phyloP scores from a whole-genome alignment of 208 protist genomes.

The Acanthamoeba triangularis region DNA sequence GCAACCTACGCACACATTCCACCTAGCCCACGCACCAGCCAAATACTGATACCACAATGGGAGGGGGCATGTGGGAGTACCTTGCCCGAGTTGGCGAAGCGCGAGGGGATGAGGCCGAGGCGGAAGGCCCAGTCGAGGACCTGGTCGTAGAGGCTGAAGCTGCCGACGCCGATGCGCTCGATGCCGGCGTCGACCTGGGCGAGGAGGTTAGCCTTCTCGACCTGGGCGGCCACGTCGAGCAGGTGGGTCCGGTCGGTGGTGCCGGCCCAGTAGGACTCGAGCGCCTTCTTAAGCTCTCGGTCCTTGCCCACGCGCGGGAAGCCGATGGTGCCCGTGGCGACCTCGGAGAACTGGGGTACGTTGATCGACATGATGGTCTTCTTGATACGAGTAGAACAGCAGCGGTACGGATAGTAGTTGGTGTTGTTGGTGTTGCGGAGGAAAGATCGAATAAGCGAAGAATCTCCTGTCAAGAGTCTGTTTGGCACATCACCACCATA shows the following conservation, averaged over 20 bases:
- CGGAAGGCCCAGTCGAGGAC: slow-evolving; percentile 91
- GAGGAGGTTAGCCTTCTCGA: slow-evolving; percentile 71
- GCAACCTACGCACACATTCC: neutral
- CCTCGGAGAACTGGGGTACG: slow-evolving; percentile 32
- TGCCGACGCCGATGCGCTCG: slow-evolving; percentile 90
- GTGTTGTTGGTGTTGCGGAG: neutral
- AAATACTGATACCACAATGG: neutral
- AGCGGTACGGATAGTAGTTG: neutral
- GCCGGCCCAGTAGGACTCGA: slow-evolving; percentile 94
- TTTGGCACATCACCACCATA: neutral
- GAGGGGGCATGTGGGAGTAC: slow-evolving; percentile 10
- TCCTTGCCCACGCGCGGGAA: slow-evolving; percentile 94
- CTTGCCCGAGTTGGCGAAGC: slow-evolving; percentile 85
- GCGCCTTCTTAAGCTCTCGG: slow-evolving; percentile 92
- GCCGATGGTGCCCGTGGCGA: slow-evolving; percentile 85
- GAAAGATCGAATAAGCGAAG: neutral
- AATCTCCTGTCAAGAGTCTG: neutral
- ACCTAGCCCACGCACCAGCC: neutral
- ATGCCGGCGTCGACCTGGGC: slow-evolving; percentile 86
- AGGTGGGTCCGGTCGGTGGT: slow-evolving; percentile 88
- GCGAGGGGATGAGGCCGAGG: slow-evolving; percentile 92
- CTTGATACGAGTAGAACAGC: neutral
- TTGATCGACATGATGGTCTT: neutral
- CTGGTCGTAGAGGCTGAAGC: slow-evolving; percentile 93
- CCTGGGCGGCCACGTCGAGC: slow-evolving; percentile 79